Base-by-base conservation (phyloP, 2,329 filamentous ascomycete species). In the Diplodia mutila region DNA sequence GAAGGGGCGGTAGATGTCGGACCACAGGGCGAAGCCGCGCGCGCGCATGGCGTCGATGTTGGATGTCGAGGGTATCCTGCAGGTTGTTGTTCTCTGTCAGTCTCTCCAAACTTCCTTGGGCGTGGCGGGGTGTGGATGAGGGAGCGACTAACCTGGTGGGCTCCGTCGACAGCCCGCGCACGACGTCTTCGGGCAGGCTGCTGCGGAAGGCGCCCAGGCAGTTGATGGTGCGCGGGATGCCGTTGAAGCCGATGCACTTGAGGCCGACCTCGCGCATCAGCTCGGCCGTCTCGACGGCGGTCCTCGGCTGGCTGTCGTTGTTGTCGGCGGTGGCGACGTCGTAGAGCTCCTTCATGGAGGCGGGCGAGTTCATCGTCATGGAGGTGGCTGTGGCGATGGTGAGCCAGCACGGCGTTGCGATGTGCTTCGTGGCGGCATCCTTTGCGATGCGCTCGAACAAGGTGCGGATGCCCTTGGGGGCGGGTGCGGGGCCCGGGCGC, bases 351-450 rank as follows among this genome's bases (percentile, higher is more conserved):
- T 86, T 80, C 71, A 94, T 86, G 3, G 91, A 90, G 67, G 91
- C 90, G 27, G 92, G 92, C 1, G 91, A 93, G 82, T 96, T 95
- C 83, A 95, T 88, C 0, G 92, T 95, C 81, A 94, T 91, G 1
- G 91, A 93, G 21, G 92, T 89, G 37, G 92, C 92, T 0, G 92
- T 90, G 42, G 90, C 89, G 46, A 91, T 79, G 18, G 87, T 85
- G 18, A 92, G 78, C 89, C 90, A 93, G 54, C 89, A 87, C 69
- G 85, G 83, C 66, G 82, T 75, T 29, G 88, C 89, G 66, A 92
- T 85, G 71, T 87, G 85, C 71, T 87, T 86, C n/a, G 82, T 78
- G 27, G 80, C 78, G 0, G 91, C 91, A 71, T 90, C 87, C 69
- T 83, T 80, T 16, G 88, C 87, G 73, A 94, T 88, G 34, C 82